Conservation (phyloP, 2,329 filamentous ascomycete species). For the Akanthomyces dipterigenus region DNA sequence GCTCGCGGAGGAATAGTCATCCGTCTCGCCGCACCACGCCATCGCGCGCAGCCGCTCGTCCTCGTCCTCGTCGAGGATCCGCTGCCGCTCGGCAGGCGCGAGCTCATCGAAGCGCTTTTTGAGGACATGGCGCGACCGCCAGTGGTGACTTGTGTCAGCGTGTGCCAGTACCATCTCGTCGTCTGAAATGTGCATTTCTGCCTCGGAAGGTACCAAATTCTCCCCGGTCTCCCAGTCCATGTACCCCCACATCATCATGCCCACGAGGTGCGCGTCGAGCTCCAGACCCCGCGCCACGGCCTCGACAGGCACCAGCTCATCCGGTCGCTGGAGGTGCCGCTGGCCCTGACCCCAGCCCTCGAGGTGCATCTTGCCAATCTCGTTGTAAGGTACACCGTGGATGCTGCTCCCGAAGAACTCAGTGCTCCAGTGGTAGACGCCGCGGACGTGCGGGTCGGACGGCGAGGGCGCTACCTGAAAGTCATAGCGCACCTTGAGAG, state of each 20-base stretch:
- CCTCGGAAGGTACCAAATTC: conserved; percentile 42
- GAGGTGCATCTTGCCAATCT: conserved; percentile 46
- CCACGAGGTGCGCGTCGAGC: conserved; percentile 45
- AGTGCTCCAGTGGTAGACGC: conserved; percentile 17
- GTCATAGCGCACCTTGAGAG: conserved; percentile 52
- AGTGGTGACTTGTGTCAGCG: conserved; percentile 29
- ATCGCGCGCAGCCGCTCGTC: conserved; percentile 29
- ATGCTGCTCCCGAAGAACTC: conserved; percentile 25
- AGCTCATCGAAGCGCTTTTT: conserved; percentile 39
- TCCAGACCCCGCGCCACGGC: conserved; percentile 42
- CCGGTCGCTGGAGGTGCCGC: conserved; percentile 45
- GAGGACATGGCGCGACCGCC: conserved; percentile 37
- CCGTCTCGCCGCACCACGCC: conserved; percentile 24
- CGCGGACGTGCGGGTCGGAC: background rate
- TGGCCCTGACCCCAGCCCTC: conserved; percentile 50
- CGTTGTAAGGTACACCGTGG: conserved; percentile 43
- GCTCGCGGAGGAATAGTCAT: conserved; percentile 13
- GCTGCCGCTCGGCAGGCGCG: conserved; percentile 27
- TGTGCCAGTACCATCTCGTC: conserved; percentile 26
- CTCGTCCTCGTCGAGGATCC: conserved; percentile 31
- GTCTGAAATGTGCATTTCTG: conserved; percentile 47
- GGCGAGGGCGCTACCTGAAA: conserved; percentile 28
- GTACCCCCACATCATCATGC: conserved; percentile 58
- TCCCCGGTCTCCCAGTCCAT: conserved; percentile 45
- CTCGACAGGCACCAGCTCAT: conserved; percentile 54